These are phyloP conservation scores for Eucalyptus pauciflora DNA, from an alignment of 345 rosid genomes.

Conservation along the genomic window DNA sequence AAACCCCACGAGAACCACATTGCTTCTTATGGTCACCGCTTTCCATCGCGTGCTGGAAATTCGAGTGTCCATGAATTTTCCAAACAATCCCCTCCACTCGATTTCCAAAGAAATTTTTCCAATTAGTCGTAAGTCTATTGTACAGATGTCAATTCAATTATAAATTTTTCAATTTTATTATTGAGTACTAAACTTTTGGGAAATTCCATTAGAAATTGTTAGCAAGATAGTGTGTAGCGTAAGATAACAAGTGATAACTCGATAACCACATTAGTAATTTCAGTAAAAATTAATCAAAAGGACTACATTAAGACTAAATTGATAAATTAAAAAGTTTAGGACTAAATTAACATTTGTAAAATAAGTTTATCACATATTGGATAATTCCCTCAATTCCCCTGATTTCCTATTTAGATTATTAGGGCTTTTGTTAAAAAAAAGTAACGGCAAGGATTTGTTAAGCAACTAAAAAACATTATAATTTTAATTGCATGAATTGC, in stretches of 20 bases:
- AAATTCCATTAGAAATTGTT: no score
- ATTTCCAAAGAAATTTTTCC: background rate
- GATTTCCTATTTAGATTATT: background rate
- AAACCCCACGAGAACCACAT: background rate
- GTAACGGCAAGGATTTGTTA: background rate
- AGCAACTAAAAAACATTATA: background rate
- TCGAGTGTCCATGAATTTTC: background rate
- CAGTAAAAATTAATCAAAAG: background rate
- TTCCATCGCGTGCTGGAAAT: background rate
- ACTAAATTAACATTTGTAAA: no score
- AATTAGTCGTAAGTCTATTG: fast-evolving
- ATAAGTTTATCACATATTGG: background rate
- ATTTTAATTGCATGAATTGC: background rate
- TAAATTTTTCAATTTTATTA: no score
- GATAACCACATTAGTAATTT: background rate
- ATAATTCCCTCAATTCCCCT: background rate
- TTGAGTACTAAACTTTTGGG: fast-evolving
- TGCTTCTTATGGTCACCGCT: background rate
- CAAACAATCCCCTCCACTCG: background rate
- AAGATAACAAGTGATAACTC: fast-evolving
- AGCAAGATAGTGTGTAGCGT: background rate
- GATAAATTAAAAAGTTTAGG: no score
- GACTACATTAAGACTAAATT: background rate
- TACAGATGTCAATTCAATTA: fast-evolving
- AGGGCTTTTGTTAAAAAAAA: background rate